Base-by-base conservation (phyloP, 2,329 filamentous ascomycete species). In the Penicillium italicum region DNA sequence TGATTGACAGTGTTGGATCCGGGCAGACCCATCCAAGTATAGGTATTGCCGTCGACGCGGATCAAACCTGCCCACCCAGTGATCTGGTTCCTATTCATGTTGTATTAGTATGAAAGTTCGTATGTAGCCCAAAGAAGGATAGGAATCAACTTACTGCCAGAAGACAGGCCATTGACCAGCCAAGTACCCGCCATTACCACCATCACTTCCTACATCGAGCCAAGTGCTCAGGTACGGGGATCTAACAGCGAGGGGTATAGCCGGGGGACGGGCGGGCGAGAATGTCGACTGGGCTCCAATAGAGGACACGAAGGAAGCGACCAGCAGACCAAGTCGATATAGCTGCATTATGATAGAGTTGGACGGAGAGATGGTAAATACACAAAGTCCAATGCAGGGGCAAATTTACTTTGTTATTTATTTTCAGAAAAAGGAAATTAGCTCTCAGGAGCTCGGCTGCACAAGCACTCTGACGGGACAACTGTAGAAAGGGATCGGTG, bases 151-250 rank as follows among this genome's bases (percentile, higher is more conserved):
- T 72, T 72, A 87, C 86, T 78, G 78, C 84, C 86, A 91, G 62
- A 89, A 89, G 1, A 76, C 78, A 1, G 87, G 82, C 86, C 86
- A 91, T 66, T 84, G 73, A 2, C 87, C 87, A 0, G 87, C 82
- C 30, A 91, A 78, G 56, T 87, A 82, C 1, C 86, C 86, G 33
- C 85, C 85, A 66, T 86, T 83, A 10, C 82, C 81, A 22, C 81
- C 83, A 68, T 85, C 79, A 28, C 76, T 82, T 1, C 85, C 85
- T 10, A 80, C 85, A 55, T 82, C 74, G 40, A 87, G 77, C 86
- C 87, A 90, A 14, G 85, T 82, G 67, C 83, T 90, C 16, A 92
- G 73, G 63, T 92, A 93, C 0, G 89, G 89, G 10, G 85, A 87
- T 59, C 84, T 85, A 42, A 92, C 89, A 41, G 88, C 88, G 33